These are phyloP conservation scores for Coemansia javaensis DNA, from an alignment of 192 early-diverging fungal species.

Conservation along the genomic window DNA sequence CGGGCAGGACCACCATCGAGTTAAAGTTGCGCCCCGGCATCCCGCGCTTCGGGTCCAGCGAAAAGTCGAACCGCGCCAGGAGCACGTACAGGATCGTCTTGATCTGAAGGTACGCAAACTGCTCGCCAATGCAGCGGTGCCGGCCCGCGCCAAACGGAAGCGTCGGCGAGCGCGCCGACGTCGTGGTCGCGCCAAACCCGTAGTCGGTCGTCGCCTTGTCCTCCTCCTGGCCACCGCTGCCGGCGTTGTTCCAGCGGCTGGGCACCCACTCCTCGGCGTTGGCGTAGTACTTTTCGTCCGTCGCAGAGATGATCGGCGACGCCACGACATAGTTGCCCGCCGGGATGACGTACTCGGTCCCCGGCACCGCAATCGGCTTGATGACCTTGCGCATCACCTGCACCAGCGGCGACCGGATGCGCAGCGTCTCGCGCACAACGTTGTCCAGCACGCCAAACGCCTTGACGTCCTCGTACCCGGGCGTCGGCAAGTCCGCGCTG, in stretches of 20 bases:
- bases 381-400: slow-evolving; percentile 91
- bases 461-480: slow-evolving; percentile 71
- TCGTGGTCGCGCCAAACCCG: slow-evolving; percentile 65
- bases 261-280: slow-evolving; percentile 80
- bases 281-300: slow-evolving; percentile 75
- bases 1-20: slow-evolving; percentile 87
- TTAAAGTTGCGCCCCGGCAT: slow-evolving; percentile 86
- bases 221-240: slow-evolving; percentile 53
- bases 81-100: slow-evolving; percentile 86
- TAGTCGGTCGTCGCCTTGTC: slow-evolving; percentile 61
- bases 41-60: slow-evolving; percentile 58
- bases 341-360: slow-evolving; percentile 83
- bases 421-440: slow-evolving; percentile 85
- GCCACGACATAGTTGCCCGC: slow-evolving; percentile 84
- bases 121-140: slow-evolving; percentile 98
- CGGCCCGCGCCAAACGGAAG: slow-evolving; percentile 97
- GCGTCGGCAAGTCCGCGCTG: slow-evolving; percentile 33
- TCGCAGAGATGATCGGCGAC: slow-evolving; percentile 72
- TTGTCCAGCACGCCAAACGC: slow-evolving; percentile 70
- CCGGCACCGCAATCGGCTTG: slow-evolving; percentile 60
- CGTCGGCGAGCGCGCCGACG: slow-evolving; percentile 71
- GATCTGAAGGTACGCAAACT: slow-evolving; percentile 93
- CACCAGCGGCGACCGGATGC: slow-evolving; percentile 90
- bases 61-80: slow-evolving; percentile 72
- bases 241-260: slow-evolving; percentile 64